Percentiles rank a stretch among this genome's conserved stretches.
These are phyloP conservation scores for Arachis monticola DNA, from an alignment of 331 rosid species.

Conservation along the genomic window DNA sequence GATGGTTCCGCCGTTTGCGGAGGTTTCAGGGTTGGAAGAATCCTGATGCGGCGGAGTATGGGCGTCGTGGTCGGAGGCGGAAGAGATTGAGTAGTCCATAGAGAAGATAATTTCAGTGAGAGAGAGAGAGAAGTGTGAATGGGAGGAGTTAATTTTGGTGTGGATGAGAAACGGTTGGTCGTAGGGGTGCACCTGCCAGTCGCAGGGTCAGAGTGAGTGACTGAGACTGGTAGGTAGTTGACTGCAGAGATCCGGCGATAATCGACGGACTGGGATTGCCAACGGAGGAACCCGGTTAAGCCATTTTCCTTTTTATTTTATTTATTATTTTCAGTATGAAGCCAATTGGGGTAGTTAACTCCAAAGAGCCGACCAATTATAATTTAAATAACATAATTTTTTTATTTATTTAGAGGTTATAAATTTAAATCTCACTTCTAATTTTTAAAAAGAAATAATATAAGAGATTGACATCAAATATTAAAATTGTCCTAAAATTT, in stretches of 20 bases:
- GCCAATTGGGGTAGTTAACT: too few species aligned
- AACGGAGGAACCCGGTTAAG: neutral
- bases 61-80: neutral
- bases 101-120: neutral
- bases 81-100: conserved; percentile 3
- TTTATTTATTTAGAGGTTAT: too few species aligned
- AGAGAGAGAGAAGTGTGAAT: neutral
- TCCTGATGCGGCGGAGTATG: neutral
- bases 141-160: neutral
- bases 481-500: too few species aligned
- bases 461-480: too few species aligned
- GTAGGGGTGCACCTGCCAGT: conserved; percentile 11
- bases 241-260: neutral
- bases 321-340: too few species aligned
- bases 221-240: conserved; percentile 27
- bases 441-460: too few species aligned
- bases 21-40: neutral
- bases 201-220: neutral
- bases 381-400: too few species aligned
- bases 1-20: neutral
- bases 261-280: neutral
- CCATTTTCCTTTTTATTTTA: neutral
- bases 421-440: too few species aligned
- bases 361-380: too few species aligned
- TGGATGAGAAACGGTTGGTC: neutral